Evolutionary conservation across 345 rosid genomes (phyloP), one percentile per base, ranked within the genome.

Genomic region (Melastoma malabathricum): DNA sequence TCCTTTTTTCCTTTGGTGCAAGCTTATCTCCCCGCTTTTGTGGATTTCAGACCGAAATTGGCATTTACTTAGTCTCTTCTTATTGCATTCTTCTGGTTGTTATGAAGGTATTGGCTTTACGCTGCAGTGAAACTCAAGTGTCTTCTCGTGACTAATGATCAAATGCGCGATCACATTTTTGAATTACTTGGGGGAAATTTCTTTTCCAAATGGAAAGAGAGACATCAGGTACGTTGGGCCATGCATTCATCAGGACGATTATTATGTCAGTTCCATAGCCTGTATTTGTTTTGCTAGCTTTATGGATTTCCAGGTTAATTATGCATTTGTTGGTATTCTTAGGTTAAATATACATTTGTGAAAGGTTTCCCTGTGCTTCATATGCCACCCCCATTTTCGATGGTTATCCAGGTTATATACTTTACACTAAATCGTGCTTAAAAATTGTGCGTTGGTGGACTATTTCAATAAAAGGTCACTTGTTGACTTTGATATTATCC

Each of bases 111-210:
- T 61, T 89, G 97, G 92, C 86, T 86, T 0, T 89, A 81, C 52
- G 94, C 98, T 59, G 74, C 89, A 60, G 89, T 80, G 20, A 83
- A 76, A 56, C 79, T 86, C 46, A 75, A 78, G 64, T 89, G 96
- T 65, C 67, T 81, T 62, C 82, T 86, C 39, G 80, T 86, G 61
- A 86, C 94, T 2, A 86, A 89, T 66, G 98, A 89, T 67, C 88
- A 89, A 64, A 86, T 89, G 95, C 81, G 90, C 58, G 97, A 86
- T 75, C 95, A 89, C 76, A 83, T 81, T 49, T 89, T 89, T 59
- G 95, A 83, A 64, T 84, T 89, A 43, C 23, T 86, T 10, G 90
- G 95, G 17, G 75, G 56, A 52, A 71, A 61, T 64, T 78, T 83
- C 61, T 83, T 89, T 59, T 72, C 75, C 55, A 81, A 72, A 53